Evolutionary conservation across 345 rosid genomes (phyloP).

Genomic region (Gossypium sturtianum): DNA sequence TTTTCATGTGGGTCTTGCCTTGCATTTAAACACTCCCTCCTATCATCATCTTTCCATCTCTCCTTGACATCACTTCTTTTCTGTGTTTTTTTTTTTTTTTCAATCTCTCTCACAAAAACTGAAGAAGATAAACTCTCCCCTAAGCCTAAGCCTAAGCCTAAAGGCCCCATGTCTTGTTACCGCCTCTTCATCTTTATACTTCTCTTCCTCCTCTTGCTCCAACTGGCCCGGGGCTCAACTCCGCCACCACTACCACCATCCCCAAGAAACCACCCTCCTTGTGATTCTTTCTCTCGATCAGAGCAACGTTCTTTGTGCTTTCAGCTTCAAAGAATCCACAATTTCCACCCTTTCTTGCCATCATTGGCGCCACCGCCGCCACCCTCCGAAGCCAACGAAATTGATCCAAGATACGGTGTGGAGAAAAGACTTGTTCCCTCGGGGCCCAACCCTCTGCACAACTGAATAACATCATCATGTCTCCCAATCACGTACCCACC

Average conservation of each 20-base stretch:
- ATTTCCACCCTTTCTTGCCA: neutral
- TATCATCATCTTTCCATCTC: neutral
- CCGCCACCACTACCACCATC: neutral
- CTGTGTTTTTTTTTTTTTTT: neutral
- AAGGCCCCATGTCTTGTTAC: neutral
- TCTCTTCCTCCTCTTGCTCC: constrained; percentile 1
- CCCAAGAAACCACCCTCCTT: constrained; percentile 17
- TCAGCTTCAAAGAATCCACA: constrained; percentile 32
- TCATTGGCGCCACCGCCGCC: constrained; percentile 9
- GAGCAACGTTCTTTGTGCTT: constrained; percentile 33
- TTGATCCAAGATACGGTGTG: constrained; percentile 59
- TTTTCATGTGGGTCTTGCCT: constrained; percentile 7
- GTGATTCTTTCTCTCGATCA: constrained; percentile 25
- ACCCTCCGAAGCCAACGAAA: constrained; percentile 16
- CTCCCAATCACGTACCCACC: neutral
- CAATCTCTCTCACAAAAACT: neutral
- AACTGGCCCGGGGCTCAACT: neutral
- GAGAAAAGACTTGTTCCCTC: constrained; percentile 66
- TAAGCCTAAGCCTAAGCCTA: no score
- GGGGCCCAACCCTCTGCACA: constrained; percentile 76
- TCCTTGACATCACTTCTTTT: neutral
- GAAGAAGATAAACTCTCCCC: neutral
- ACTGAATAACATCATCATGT: constrained; percentile 15
- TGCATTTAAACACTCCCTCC: neutral
- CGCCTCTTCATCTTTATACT: neutral